phyloP scores from a whole-genome alignment of 192 early-diverging fungal genomes.

The Podila verticillata region DNA sequence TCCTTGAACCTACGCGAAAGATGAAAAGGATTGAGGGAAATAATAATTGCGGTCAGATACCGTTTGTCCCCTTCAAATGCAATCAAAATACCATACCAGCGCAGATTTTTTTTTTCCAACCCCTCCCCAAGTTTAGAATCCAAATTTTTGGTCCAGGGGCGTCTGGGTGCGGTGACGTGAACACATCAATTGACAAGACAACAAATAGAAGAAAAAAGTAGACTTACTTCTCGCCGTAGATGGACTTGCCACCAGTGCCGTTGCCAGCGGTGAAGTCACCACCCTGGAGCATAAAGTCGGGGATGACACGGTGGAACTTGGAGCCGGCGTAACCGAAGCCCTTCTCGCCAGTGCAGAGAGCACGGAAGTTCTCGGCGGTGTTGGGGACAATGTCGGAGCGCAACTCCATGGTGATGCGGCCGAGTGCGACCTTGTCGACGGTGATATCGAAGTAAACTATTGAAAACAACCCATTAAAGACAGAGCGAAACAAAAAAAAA shows the following conservation, averaged over 20 bases:
- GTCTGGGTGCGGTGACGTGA: neutral
- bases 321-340: conserved; percentile 82
- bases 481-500: neutral
- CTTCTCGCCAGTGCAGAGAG: conserved; percentile 97
- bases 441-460: conserved; percentile 79
- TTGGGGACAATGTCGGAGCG: conserved; percentile 72
- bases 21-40: neutral
- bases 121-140: neutral
- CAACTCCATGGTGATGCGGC: conserved; percentile 73
- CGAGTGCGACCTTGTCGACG: conserved; percentile 53
- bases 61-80: neutral
- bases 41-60: neutral
- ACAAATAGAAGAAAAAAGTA: neutral
- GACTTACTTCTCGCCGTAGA: conserved; percentile 83
- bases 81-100: conserved; percentile 53
- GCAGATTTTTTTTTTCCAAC: conserved; percentile 69
- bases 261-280: conserved; percentile 88
- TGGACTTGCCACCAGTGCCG: conserved; percentile 92
- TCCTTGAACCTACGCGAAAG: conserved; percentile 61
- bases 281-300: conserved; percentile 85
- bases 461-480: neutral
- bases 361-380: conserved; percentile 97
- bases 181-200: neutral
- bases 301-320: conserved; percentile 89
- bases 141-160: neutral